These are phyloP conservation scores for Spongiforma sp. DNA, from an alignment of 1,284 basidiomycete species.

Conservation along the genomic window DNA sequence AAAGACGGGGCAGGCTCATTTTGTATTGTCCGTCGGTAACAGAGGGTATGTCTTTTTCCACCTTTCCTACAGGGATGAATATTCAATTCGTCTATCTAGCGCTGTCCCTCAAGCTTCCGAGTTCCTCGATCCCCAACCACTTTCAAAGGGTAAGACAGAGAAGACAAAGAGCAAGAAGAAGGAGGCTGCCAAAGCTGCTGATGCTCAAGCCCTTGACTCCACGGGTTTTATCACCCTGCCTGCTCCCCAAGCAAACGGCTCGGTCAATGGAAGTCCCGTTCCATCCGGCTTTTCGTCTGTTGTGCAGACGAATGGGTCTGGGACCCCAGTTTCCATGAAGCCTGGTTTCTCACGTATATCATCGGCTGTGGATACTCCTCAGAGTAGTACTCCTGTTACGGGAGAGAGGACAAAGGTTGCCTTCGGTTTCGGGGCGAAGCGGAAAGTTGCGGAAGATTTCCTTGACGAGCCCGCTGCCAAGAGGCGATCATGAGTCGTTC, in stretches of 20 bases:
- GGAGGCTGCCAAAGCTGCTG: slow-evolving; percentile 58
- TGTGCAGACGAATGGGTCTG: slow-evolving; percentile 45
- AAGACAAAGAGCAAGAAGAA: slow-evolving; percentile 80
- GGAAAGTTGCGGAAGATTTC: slow-evolving; percentile 73
- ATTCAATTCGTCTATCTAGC: slow-evolving; percentile 43
- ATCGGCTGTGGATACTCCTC: slow-evolving; percentile 54
- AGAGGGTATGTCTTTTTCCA: slow-evolving; percentile 67
- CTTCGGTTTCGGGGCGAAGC: slow-evolving; percentile 76
- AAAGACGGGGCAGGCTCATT: slow-evolving; percentile 93
- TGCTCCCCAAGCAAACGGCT: slow-evolving; percentile 53
- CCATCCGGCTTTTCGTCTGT: slow-evolving; percentile 44
- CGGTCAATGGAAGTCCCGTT: slow-evolving; percentile 46
- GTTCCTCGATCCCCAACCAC: slow-evolving; percentile 76
- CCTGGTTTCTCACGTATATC: slow-evolving; percentile 81
- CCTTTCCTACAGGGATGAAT: background rate
- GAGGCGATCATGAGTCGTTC: slow-evolving; percentile 44
- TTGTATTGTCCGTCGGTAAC: slow-evolving; percentile 92
- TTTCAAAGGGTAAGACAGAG: slow-evolving; percentile 77
- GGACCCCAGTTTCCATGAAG: slow-evolving; percentile 65
- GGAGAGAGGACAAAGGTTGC: slow-evolving; percentile 73
- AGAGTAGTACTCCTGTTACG: slow-evolving; percentile 56
- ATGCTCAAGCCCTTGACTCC: slow-evolving; percentile 49
- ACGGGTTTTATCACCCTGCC: slow-evolving; percentile 75
- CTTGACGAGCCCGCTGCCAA: slow-evolving; percentile 52
- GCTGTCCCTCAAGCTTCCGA: slow-evolving; percentile 82